Evolutionary conservation across 108 stramenopile species (phyloP).

Genomic region (Schizochytrium sp.): DNA sequence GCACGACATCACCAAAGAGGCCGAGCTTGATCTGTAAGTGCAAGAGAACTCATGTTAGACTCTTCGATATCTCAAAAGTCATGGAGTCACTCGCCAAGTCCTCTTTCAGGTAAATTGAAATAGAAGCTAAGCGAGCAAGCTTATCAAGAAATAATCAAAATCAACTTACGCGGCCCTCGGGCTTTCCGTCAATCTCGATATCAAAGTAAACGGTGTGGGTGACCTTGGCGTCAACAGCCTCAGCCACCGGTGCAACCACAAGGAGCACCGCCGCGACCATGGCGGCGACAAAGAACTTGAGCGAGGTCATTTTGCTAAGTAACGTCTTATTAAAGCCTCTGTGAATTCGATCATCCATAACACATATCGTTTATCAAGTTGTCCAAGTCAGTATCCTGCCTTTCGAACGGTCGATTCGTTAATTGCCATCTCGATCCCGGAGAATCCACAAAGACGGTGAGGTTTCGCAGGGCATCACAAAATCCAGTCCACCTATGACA

Average conservation of each 20-base stretch:
- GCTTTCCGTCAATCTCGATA: conserved; percentile 80
- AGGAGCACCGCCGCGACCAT: conserved; percentile 28
- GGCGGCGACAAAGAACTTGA: neutral
- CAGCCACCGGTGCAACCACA: neutral
- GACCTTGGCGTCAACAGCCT: conserved; percentile 68
- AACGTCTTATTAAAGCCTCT: neutral
- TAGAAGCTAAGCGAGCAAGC: no score
- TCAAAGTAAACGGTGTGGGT: conserved; percentile 92
- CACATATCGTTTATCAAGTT: no score
- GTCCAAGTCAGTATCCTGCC: no score
- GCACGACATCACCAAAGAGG: conserved; percentile 89
- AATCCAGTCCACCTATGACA: no score
- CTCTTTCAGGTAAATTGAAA: no score
- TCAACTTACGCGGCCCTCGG: conserved; percentile 78
- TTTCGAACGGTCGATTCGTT: no score
- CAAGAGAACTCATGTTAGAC: conserved; percentile 34
- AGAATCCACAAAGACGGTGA: no score
- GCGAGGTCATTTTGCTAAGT: neutral
- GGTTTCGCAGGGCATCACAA: no score
- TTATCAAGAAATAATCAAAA: neutral
- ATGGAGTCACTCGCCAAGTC: no score
- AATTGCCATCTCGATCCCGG: no score
- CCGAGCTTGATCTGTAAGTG: conserved; percentile 82
- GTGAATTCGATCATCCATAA: no score
- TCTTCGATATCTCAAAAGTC: no score